Base-by-base conservation (phyloP, 2,329 filamentous ascomycete genomes). In the Diplocarpon rosae region DNA sequence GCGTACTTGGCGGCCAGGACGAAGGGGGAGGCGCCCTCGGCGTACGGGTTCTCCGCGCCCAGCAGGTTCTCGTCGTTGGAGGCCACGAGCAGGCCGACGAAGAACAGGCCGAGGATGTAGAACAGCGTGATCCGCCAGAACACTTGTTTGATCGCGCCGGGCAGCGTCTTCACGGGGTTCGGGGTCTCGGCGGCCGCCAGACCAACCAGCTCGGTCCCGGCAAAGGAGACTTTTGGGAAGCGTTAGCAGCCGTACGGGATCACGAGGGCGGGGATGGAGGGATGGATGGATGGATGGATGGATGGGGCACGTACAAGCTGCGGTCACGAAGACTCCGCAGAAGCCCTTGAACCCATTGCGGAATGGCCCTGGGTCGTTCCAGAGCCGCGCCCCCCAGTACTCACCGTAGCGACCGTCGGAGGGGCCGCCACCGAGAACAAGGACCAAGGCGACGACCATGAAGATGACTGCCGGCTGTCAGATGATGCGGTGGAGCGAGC, bases 71-170 rank as follows among this genome's bases (percentile, higher is more conserved):
- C 31, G 10, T 45, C 43, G 33, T 45, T 32, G 15, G 37, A 40
- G 8, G 43, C 37, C 14, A 40, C 42, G 3, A 45, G 31, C 12
- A 45, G 36, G 32, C 42, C 42, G 17, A 45, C 42, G 36, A 45
- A 39, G 36, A 56, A 95, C 90, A 14, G 72, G 1, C 84, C 83
- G 28, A 93, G 78, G 39, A 95, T 72, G 66, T 94, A 95, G 68
- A 95, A 95, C 46, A 92, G 71, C 5, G 80, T 78, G 59, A 94
- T 93, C 57, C 88, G 81, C 87, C 87, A 95, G 65, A 94, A 94
- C 17, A 94, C 86, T 62, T 93, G 87, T 66, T 92, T 93, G 58
- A 92, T 79, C 9, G 88, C 88, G 0, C 79, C 85, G 0, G 88
- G 88, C 1, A 95, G 71, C 1, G 81, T 83, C 60, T 90, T 85